Evolutionary conservation across 2,329 filamentous ascomycete genomes (phyloP).

Genomic region (Alternaria tenuissima): DNA sequence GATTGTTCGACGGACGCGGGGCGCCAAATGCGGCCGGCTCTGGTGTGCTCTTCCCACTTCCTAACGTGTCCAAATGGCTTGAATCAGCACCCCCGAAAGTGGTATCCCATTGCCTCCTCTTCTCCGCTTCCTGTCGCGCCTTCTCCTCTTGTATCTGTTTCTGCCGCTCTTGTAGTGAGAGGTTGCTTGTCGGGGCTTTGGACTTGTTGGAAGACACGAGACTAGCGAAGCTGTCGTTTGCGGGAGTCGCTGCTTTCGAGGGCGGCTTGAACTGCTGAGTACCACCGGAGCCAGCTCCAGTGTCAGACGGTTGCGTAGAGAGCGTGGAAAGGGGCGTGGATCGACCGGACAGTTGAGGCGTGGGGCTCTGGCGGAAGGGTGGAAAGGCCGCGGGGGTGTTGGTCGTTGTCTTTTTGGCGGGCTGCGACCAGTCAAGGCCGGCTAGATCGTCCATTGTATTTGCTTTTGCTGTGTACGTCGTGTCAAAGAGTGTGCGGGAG

Average conservation of each 20-base stretch:
- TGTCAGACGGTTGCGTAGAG: slow-evolving; percentile 51
- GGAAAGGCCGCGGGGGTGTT: slow-evolving; percentile 43
- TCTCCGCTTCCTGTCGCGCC: slow-evolving; percentile 77
- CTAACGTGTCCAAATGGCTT: slow-evolving; percentile 79
- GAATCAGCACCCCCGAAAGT: slow-evolving; percentile 75
- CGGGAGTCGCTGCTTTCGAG: slow-evolving; percentile 61
- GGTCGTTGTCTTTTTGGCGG: slow-evolving; percentile 37
- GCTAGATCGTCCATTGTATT: slow-evolving; percentile 61
- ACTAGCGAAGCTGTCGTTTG: slow-evolving; percentile 78
- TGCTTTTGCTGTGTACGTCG: slow-evolving; percentile 11
- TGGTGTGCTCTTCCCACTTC: slow-evolving; percentile 59
- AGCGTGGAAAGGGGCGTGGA: slow-evolving; percentile 50
- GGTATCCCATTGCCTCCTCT: slow-evolving; percentile 73
- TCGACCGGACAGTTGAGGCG: slow-evolving; percentile 52
- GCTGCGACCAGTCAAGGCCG: slow-evolving; percentile 58
- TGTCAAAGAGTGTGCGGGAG: slow-evolving; percentile 11
- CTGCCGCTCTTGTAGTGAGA: slow-evolving; percentile 72
- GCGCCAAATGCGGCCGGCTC: slow-evolving; percentile 51
- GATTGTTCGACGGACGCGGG: slow-evolving; percentile 32
- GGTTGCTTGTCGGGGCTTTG: slow-evolving; percentile 70
- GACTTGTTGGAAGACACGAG: slow-evolving; percentile 69
- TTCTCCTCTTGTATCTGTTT: slow-evolving; percentile 79
- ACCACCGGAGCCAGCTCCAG: slow-evolving; percentile 40
- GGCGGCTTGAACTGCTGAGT: slow-evolving; percentile 56
- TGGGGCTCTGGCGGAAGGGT: slow-evolving; percentile 49